Evolutionary conservation across 139 green algal species (phyloP).

Genomic region (Chara braunii): DNA sequence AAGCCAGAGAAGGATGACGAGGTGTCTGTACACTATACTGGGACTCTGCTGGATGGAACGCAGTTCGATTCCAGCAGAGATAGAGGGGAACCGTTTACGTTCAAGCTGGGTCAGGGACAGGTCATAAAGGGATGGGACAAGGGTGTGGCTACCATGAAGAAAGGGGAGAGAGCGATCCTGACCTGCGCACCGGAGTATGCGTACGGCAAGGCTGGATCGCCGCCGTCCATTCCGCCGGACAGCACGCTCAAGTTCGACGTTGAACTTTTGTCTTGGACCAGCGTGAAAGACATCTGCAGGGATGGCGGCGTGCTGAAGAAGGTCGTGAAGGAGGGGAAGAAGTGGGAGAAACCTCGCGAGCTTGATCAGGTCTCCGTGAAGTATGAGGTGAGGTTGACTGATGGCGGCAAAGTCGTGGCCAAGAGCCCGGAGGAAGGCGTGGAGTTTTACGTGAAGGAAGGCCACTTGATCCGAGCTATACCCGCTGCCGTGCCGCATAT

Average conservation of each 20-base stretch:
- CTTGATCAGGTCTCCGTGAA: constrained; percentile 55
- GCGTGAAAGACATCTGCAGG: constrained; percentile 44
- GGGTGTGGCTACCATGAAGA: constrained; percentile 83
- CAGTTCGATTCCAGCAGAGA: constrained; percentile 90
- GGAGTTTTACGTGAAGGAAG: constrained; percentile 52
- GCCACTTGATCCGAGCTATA: too few relatives aligned
- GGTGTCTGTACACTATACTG: constrained; percentile 84
- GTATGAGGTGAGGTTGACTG: constrained; percentile 43
- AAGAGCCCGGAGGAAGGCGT: constrained; percentile 45
- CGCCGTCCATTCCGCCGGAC: constrained; percentile 77
- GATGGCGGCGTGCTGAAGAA: constrained; percentile 71
- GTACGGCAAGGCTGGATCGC: constrained; percentile 74
- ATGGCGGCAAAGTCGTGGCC: constrained; percentile 51
- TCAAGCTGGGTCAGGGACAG: constrained; percentile 49
- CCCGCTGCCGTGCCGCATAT: too few relatives aligned
- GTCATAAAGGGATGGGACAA: constrained; percentile 97
- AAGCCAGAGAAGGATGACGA: constrained; percentile 41
- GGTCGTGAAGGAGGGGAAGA: constrained; percentile 35
- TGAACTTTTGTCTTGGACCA: constrained; percentile 48
- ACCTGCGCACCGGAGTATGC: constrained; percentile 72
- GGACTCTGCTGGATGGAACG: constrained; percentile 80
- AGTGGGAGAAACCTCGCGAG: constrained; percentile 42
- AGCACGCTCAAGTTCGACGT: constrained; percentile 94
- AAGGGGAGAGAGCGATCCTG: constrained; percentile 72
- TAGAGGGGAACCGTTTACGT: constrained; percentile 77